phyloP scores from a whole-genome alignment of 202 grass and related monocot species.

The Schoenoplectus triqueter region DNA sequence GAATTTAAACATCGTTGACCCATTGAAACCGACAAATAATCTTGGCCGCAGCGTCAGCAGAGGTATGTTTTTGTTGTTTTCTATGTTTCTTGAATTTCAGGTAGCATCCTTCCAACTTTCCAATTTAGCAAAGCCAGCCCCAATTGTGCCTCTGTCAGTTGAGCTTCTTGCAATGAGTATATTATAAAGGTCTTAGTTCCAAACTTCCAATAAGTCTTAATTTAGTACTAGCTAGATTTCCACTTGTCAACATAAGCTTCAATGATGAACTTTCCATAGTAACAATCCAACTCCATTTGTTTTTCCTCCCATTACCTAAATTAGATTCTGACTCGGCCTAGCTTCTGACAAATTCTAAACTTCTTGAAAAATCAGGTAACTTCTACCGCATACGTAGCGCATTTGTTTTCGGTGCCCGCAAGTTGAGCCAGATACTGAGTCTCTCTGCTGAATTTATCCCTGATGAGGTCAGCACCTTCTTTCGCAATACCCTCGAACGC shows the following conservation, averaged over 20 bases:
- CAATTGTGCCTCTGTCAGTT: not conserved
- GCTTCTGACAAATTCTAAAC: constrained; percentile 17
- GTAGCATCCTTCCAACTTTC: not conserved
- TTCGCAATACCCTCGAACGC: constrained; percentile 75
- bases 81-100: constrained; percentile 5
- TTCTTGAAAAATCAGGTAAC: constrained; percentile 54
- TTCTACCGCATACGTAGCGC: constrained; percentile 88
- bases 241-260: not conserved
- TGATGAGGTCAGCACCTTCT: constrained; percentile 72
- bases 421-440: constrained; percentile 76
- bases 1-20: constrained; percentile 81
- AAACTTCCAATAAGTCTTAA: not conserved
- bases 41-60: constrained; percentile 85
- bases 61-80: constrained; percentile 48
- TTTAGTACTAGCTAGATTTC: not conserved
- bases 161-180: not conserved
- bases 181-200: not conserved
- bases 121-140: constrained; percentile 4
- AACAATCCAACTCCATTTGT: constrained; percentile 13
- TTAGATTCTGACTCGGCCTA: not conserved
- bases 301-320: constrained; percentile 14
- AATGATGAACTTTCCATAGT: not conserved
- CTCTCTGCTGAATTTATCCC: constrained; percentile 45
- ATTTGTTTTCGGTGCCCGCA: constrained; percentile 85
- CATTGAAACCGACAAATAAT: constrained; percentile 71